Percentiles rank a stretch among this genome's conserved stretches.
These are phyloP conservation scores for Saprolegnia diclina DNA, from an alignment of 352 stramenopile genomes.

Conservation along the genomic window DNA sequence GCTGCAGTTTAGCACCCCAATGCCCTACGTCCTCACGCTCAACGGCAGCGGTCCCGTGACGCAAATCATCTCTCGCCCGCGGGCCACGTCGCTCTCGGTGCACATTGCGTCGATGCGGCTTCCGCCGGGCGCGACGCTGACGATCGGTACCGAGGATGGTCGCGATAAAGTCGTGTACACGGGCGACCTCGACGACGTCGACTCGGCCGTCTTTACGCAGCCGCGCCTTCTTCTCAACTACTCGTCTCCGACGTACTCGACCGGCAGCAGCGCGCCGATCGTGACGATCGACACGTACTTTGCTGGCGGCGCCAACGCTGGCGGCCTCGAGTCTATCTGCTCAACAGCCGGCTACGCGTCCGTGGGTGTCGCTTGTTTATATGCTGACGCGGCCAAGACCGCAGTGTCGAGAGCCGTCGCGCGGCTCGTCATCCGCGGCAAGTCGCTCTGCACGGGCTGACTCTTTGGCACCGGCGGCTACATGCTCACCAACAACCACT, in stretches of 20 bases:
- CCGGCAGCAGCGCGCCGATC: neutral
- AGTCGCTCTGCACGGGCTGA: conserved; percentile 49
- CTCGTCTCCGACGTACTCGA: neutral
- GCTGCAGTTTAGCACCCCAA: neutral
- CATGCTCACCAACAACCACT: conserved; percentile 71
- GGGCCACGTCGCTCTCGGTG: conserved; percentile 8
- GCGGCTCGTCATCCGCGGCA: conserved; percentile 38
- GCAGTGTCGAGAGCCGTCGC: conserved; percentile 42
- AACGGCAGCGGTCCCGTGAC: neutral
- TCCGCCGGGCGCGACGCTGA: conserved; percentile 11
- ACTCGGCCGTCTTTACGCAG: neutral
- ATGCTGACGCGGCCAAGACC: conserved; percentile 9
- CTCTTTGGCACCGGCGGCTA: conserved; percentile 52
- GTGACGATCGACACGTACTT: conserved; percentile 1
- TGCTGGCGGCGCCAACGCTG: neutral
- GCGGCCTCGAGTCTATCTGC: conserved; percentile 17
- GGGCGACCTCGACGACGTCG: neutral
- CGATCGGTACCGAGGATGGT: neutral
- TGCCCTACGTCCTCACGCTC: neutral
- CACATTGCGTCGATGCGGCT: conserved; percentile 23
- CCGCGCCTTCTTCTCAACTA: neutral
- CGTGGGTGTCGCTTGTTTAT: too few species aligned
- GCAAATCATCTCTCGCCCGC: neutral
- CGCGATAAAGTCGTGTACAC: conserved; percentile 4
- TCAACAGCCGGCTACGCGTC: neutral